Evolutionary conservation across 805 yeast species (phyloP).

Genomic region (Jamesozyma piceae): DNA sequence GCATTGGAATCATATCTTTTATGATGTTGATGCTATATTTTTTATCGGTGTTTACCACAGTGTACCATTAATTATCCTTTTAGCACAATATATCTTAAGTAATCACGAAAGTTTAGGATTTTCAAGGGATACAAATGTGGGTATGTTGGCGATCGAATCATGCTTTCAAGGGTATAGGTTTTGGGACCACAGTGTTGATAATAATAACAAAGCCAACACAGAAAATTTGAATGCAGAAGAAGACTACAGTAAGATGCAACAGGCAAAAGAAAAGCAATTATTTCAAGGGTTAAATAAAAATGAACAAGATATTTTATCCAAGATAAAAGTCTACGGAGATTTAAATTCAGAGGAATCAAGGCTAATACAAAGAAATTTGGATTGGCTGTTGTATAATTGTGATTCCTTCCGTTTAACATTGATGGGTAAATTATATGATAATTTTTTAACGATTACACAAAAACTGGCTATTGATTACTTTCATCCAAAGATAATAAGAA

Average conservation of each 20-base stretch:
- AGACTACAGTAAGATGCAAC: constrained; percentile 20
- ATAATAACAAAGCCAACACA: constrained; percentile 3
- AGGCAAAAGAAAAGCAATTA: constrained; percentile 23
- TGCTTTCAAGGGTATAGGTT: constrained; percentile 31
- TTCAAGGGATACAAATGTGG: constrained; percentile 19
- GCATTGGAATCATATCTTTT: constrained; percentile 42
- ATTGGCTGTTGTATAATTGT: constrained; percentile 34
- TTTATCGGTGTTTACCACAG: constrained; percentile 47
- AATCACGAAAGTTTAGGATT: constrained; percentile 15
- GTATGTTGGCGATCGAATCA: constrained; percentile 32
- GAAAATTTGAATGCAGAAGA: constrained; percentile 7
- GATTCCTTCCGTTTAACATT: constrained; percentile 39
- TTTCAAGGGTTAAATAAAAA: constrained; percentile 22
- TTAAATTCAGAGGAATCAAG: constrained; percentile 33
- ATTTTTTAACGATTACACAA: constrained; percentile 44
- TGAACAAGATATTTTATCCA: constrained; percentile 19
- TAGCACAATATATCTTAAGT: constrained; percentile 39
- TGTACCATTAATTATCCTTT: constrained; percentile 39
- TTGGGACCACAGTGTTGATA: constrained; percentile 34
- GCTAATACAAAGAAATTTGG: constrained; percentile 33
- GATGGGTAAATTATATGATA: constrained; percentile 42
- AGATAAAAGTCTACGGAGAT: constrained; percentile 33
- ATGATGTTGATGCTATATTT: constrained; percentile 40
- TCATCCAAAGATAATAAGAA: constrained; percentile 51
- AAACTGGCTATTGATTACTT: constrained; percentile 44